phyloP scores from a whole-genome alignment of 768 basidiomycete species.

The Chlorophyllum brunneum region DNA sequence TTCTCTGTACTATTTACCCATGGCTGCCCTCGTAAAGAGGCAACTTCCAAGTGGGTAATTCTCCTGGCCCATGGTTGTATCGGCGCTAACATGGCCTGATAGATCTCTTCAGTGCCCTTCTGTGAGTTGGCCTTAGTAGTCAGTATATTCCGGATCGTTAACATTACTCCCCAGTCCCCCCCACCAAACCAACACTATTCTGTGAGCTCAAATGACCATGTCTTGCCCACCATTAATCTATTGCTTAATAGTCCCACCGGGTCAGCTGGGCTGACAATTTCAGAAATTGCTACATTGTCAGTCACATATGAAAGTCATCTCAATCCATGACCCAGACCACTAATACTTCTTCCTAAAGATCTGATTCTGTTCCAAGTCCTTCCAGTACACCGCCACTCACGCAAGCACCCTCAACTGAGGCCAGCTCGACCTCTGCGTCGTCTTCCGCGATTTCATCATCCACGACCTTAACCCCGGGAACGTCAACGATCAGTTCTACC shows the following conservation, averaged over 20 bases:
- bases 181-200: background rate
- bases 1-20: background rate
- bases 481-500: background rate
- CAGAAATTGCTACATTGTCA: background rate
- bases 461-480: conserved; percentile 6
- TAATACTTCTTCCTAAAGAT: background rate
- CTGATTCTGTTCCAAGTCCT: background rate
- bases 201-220: conserved; percentile 1
- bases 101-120: background rate
- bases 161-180: background rate
- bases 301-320: background rate
- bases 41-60: conserved; percentile 16
- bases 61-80: background rate
- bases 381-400: background rate
- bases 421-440: conserved; percentile 8
- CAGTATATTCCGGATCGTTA: too few relatives aligned
- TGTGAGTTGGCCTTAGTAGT: background rate
- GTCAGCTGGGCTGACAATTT: conserved; percentile 11
- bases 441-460: conserved; percentile 3
- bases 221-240: background rate
- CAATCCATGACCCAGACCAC: background rate
- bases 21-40: conserved; percentile 15
- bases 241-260: background rate
- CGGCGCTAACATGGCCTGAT: background rate
- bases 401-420: background rate